Base-by-base conservation (phyloP, 192 early-diverging fungal genomes). In the Kickxella alabastrina region DNA sequence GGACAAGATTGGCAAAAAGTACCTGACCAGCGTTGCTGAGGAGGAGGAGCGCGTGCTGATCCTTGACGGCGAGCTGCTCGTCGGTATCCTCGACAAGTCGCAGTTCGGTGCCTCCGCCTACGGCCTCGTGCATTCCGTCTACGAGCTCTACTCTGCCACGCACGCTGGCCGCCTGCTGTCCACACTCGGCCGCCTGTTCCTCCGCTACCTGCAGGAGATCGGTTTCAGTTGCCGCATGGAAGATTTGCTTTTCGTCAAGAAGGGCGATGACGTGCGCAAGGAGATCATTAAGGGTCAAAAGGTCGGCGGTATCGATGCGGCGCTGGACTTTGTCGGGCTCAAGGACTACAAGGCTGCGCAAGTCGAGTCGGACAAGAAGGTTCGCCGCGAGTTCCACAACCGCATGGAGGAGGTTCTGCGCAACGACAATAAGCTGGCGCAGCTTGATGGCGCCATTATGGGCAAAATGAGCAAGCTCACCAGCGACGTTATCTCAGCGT, bases 211-310 rank as follows among this genome's bases (percentile, higher is more conserved):
- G 10, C 95, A 97, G 66, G 79, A 82, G 48, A 83, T 79, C 47
- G 97, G 91, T 17, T 99, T 98, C 66, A 86, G 88, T 38, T 99
- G 97, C 76, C 85, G 97, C 52, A 96, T 99, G 92, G 95, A 98
- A 63, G 97, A 99, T 84, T 81, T 99, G 78, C 74, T 82, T 36
- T 78, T 99, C 25, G 97, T 87, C 18, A 62, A 62, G 7, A 80
- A 87, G 61, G 97, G 95, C 26, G 85, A 99, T 59, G 64, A 62
- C 22, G 62, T 78, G 26, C 83, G 97, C 49, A 81, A 82, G 26
- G 83, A 86, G 18, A 75, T 96, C 21, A 82, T 97, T 49, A 56
- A 79, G 21, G 61, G 68, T 23, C 79, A 82, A 57, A 60, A 62
- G 47, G 61, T 61, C 19, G 77, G 84, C 37, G 96, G 94, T 45